Base-by-base conservation (phyloP, 352 stramenopile genomes). In the Globisporangium spiculum region DNA sequence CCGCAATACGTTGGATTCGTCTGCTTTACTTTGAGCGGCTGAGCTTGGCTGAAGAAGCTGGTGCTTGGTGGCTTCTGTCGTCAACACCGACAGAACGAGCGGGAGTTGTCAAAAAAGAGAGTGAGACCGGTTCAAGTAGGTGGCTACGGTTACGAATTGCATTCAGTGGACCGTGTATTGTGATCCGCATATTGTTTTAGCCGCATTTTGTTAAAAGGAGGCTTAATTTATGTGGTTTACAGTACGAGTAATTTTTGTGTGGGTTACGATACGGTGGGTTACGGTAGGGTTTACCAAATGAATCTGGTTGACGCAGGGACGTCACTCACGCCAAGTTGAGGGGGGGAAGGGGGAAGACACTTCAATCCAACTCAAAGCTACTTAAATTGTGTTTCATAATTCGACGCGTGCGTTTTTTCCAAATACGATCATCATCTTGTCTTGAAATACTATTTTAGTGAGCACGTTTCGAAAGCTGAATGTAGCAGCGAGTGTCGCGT, bases 61-160 rank as follows among this genome's bases (percentile, higher is more conserved):
- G 6, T 52, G 44, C 44, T 52, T 59, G 53, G 53, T 59, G 53
- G 53, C 16, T 27, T 59, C 53, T 52, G 53, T 59, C 53, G 53
- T 58, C 53, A 59, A 59, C 22, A 59, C 22, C 22, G 53, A 59
- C 53, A 27, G 53, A 59, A 59, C 16, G 9, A 3, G 44, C 44
- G 18, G 18, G 18, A 52, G 44, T 52, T 52, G 44, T 52, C 44
- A 52, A 52, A 52, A 50, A 22, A 24, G 44, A 52, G 18, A 52
- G 18, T 12, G 44, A 52, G 44, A 52, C 44, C 44, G 44, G 44
- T 52, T 52, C 44, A 52, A 24, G 7, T n/a, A 24, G 44, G 44
- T 52, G 44, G 44, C 18, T 52, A 24, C 44, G 44, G 44, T 52
- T 52, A 22, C 3, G 0, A 3, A 9, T 52, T 52, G 7, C 44